Base-by-base conservation (phyloP, 148 eudicot genomes). In the Silene uniflora region DNA sequence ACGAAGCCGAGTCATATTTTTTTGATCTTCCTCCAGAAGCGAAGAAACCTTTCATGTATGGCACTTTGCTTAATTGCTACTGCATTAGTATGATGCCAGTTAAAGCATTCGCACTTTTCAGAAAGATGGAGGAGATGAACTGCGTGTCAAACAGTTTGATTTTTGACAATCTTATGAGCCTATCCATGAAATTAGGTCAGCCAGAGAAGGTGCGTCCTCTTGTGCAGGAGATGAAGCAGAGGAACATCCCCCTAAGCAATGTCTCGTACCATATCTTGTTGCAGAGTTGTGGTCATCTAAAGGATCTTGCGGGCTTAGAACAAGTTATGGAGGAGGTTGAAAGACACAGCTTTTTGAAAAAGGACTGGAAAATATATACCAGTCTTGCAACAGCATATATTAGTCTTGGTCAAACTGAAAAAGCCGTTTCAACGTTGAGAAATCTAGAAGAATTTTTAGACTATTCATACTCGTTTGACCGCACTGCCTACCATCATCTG, bases 1-100 rank as follows among this genome's bases (percentile, higher is more conserved):
- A 67, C 17, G 89, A 83, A 77, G 95, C 93, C 35, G 97, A 93
- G 76, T 83, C 77, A 71, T 90, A 83, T 86, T 93, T 93, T 72
- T 79, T 46, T 70, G 71, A 68, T 77, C 89, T 91, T 54, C 73
- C 85, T 29, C 39, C 86, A 21, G 74, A 46, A 10, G 74, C 76
- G 2, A 84, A 83, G 79, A 88, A 71, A 18, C 76, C 66, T 11
- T 73, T n/a, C 56, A 78, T 91, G 17, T 86, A 85, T 63, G 95
- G 91, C 44, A 80, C 91, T 65, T 87, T 93, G 62, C 84, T 91
- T 10, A 81, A 88, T 73, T 88, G 91, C 85, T 91, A 93, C 73
- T 91, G 97, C 80, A 47, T 44, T 35, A 78, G 73, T 47, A 84
- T 81, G 24, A 64, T 78, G 90, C 67, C 66, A 11, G 91, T 86